These are phyloP conservation scores for Flaveria linearis DNA, from an alignment of 129 eudicot genomes.

Conservation along the genomic window DNA sequence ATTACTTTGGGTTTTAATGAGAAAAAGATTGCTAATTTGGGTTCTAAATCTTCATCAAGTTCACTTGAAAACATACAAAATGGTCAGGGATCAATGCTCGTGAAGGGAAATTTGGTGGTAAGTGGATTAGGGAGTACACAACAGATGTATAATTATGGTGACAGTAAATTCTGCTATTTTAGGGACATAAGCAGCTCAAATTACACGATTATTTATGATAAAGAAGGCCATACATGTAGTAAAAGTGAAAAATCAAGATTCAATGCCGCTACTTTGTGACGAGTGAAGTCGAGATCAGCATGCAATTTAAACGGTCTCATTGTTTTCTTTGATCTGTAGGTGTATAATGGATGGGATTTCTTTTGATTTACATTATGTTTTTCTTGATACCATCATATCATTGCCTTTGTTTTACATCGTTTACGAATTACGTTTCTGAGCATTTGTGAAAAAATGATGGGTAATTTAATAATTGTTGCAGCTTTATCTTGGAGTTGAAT, in stretches of 20 bases:
- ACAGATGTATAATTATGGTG: constrained; percentile 51
- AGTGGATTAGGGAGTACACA: constrained; percentile 78
- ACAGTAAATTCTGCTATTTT: constrained; percentile 57
- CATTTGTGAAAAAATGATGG: not conserved
- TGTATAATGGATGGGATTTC: constrained; percentile 16
- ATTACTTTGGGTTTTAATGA: constrained; percentile 57
- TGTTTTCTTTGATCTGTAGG: not conserved
- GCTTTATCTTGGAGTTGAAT: constrained; percentile 6
- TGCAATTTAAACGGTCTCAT: constrained; percentile 8
- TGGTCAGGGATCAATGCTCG: constrained; percentile 64
- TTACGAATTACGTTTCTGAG: not conserved
- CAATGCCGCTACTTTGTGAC: not conserved
- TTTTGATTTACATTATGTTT: not conserved
- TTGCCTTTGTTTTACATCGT: constrained; percentile 2
- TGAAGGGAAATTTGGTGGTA: constrained; percentile 64
- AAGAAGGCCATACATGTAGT: constrained; percentile 50
- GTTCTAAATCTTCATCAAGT: constrained; percentile 42
- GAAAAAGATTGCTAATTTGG: constrained; percentile 39
- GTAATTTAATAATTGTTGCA: not conserved
- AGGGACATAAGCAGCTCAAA: constrained; percentile 73
- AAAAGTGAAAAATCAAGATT: constrained; percentile 28
- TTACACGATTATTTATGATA: constrained; percentile 73
- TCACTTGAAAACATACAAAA: constrained; percentile 56
- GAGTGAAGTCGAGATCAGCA: not conserved
- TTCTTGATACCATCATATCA: constrained; percentile 9